Evolutionary conservation across 192 early-diverging fungal genomes (phyloP).

Genomic region (Dimargaris verticillata): DNA sequence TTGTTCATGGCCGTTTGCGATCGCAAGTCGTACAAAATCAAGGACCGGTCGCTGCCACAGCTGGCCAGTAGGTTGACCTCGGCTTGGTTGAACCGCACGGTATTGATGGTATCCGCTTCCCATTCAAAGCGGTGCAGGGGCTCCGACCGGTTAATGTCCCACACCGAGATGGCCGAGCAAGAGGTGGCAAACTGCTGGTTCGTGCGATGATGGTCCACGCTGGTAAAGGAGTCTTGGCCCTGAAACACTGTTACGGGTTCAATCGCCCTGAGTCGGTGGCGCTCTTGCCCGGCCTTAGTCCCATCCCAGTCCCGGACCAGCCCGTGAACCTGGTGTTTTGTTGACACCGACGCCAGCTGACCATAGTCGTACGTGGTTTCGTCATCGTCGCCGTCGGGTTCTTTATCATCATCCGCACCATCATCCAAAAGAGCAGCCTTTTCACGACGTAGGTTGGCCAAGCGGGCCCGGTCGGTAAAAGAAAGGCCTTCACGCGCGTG

Average conservation of each 20-base stretch:
- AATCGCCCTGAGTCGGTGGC: slow-evolving; percentile 10
- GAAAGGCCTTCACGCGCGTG: not conserved
- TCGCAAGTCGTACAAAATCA: slow-evolving; percentile 88
- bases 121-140: slow-evolving; percentile 73
- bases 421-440: not conserved
- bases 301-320: not conserved
- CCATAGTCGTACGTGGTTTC: not conserved
- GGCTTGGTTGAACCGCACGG: slow-evolving; percentile 93
- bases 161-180: slow-evolving; percentile 71
- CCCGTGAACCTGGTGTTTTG: not conserved
- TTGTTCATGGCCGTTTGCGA: slow-evolving; percentile 77
- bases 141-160: slow-evolving; percentile 76
- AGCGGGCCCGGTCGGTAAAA: slow-evolving; percentile 3
- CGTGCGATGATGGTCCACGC: slow-evolving; percentile 79
- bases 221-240: slow-evolving; percentile 62
- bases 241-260: slow-evolving; percentile 59
- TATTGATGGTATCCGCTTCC: slow-evolving; percentile 88
- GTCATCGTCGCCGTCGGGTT: not conserved
- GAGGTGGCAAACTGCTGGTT: slow-evolving; percentile 78
- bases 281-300: no score
- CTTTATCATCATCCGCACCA: not conserved
- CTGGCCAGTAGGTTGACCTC: slow-evolving; percentile 85
- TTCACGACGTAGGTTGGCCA: not conserved
- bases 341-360: no score
- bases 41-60: slow-evolving; percentile 83